Evolutionary conservation across 1,139 yeast species (phyloP).

Genomic region (Blastobotrys proliferans): DNA sequence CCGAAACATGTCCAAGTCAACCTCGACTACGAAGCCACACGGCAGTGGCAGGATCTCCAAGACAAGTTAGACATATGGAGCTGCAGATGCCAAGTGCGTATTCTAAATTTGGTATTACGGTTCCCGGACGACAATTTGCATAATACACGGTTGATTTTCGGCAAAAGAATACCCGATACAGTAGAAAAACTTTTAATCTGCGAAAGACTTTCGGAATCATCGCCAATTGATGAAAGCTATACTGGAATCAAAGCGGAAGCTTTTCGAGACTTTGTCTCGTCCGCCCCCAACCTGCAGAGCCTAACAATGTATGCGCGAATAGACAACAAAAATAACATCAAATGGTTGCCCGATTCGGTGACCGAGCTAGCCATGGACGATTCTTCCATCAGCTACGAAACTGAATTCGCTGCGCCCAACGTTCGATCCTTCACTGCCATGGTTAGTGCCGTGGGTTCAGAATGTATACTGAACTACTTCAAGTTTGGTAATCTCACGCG

Average conservation of each 20-base stretch:
- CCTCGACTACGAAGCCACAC: not conserved
- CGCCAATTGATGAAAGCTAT: not conserved
- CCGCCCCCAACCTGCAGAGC: not conserved
- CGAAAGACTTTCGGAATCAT: not conserved
- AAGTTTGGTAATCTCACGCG: not conserved
- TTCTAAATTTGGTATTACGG: not conserved
- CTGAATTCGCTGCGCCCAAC: slow-evolving; percentile 7
- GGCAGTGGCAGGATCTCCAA: slow-evolving; percentile 4
- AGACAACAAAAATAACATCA: slow-evolving; percentile 3
- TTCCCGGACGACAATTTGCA: not conserved
- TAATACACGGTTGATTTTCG: slow-evolving; percentile 1
- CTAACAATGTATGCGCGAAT: slow-evolving; percentile 4
- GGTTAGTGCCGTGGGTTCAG: not conserved
- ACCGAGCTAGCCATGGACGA: slow-evolving; percentile 9
- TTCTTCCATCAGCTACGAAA: slow-evolving; percentile 5
- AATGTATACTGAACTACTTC: slow-evolving; percentile 5
- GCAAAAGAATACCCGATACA: not conserved
- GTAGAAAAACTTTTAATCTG: slow-evolving; percentile 2
- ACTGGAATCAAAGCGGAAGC: slow-evolving; percentile 5
- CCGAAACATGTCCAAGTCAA: not conserved
- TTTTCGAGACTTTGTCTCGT: slow-evolving; percentile 3
- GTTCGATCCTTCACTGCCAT: slow-evolving; percentile 3
- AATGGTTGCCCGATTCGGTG: slow-evolving; percentile 9
- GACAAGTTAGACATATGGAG: not conserved
- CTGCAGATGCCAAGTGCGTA: not conserved